Evolutionary conservation across 306 rosid genomes (phyloP), one percentile per base, ranked within the genome.

Genomic region (Hippophae rhamnoides): DNA sequence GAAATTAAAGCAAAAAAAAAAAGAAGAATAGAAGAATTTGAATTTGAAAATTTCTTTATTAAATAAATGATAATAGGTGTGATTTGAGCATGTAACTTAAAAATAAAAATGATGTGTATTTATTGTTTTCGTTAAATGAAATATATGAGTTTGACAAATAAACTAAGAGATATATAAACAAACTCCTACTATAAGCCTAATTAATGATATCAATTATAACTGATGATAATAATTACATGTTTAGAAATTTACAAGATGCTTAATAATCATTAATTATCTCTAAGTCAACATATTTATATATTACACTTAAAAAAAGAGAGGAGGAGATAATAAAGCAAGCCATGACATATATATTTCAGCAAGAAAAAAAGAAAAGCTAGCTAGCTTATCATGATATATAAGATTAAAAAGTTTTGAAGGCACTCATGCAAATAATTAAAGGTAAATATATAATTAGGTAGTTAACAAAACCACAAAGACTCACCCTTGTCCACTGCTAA

Each of bases 401-500:
- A 31, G 38, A 31, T 31, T 31, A 61, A 61, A 63, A 57, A 31
- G 64, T 38, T 9, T 6, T 10, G 51, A 55, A 62, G 63, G 74
- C 70, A 31, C 49, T 12, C 59, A 44, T 45, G 59, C 72, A 12
- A 43, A 31, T 31, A 31, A 31, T 31, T 31, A 31, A 31, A 31
- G 38, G 38, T 31, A 31, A 31, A 31, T 31, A 18, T 18, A 18
- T 18, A 18, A 18, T 52, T 11, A 44, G 14, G 13, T 72, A 70
- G 54, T 67, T 77, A 89, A 77, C 78, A 84, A 13, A 90, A 90
- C 95, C 94, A 83, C 70, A 90, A 70, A 51, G 90, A 82, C 71
- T 88, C 80, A 0, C 78, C 90, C 64, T 74, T 72, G 71, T 78
- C 94, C 81, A 82, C 74, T 52, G 74, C 45, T 73, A 85, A 82